Base-by-base conservation (phyloP, 2,329 filamentous ascomycete genomes). In the Neophaeococcomyces aloes region DNA sequence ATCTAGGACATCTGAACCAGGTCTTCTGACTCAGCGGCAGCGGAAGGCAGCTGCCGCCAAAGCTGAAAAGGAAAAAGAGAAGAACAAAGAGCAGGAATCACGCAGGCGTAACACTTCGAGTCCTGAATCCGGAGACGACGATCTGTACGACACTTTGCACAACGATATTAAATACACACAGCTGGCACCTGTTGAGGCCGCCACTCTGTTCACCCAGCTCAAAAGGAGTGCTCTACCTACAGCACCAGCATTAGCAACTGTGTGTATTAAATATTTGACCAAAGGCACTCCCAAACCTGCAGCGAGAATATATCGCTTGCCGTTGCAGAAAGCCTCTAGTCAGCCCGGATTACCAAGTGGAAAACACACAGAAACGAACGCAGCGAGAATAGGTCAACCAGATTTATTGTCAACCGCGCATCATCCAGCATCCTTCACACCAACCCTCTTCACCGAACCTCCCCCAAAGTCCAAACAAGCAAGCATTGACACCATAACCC, bases 301-400 rank as follows among this genome's bases (percentile, higher is more conserved):
- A 59, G 86, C 89, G 3, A 77, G 91, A 29, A 79, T 96, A 51
- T 98, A 96, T 63, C 80, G 85, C 11, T 76, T 96, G 13, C 85
- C 89, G 62, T 67, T 1, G 45, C 17, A 10, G 15, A 36, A 7
- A 7, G 7, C 8, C 33, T 15, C 33, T 7, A 14, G 33, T 36
- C 14, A 8, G 15, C n/a, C 33, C 13, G 15, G 25, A 33, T 13
- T 13, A 45, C 35, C n/a, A n/a, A n/a, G n/a, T n/a, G n/a, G n/a
- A n/a, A 21, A 17, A 27, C 11, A 44, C 8, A 46, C 18, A 38
- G 15, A 27, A 41, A 23, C 19, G 2, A 8, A 29, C 38, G 6
- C 29, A 36, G 25, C 21, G 10, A 23, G 27, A 14, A 15, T 29
- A 5, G 23, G n/a, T 15, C 8, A 14, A 18, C 30, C 14, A 27